These are phyloP conservation scores for Medicago arabica DNA, from an alignment of 306 rosid species.

Conservation along the genomic window DNA sequence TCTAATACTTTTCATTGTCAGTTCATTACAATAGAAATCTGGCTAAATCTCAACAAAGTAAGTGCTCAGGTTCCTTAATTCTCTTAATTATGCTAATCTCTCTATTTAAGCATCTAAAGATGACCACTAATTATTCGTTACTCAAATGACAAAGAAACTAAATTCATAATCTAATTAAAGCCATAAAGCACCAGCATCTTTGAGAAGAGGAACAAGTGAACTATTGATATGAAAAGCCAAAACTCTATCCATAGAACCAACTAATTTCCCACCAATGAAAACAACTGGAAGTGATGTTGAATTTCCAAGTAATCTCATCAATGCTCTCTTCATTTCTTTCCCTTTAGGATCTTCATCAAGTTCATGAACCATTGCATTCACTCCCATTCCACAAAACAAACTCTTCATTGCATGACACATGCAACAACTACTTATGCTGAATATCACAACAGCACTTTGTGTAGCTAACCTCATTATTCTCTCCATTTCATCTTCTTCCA, in stretches of 20 bases:
- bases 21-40: too few relatives aligned
- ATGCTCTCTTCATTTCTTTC: constrained; percentile 36
- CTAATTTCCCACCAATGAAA: constrained; percentile 81
- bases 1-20: too few relatives aligned
- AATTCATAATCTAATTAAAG: constrained; percentile 39
- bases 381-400: constrained; percentile 91
- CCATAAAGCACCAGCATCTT: constrained; percentile 92
- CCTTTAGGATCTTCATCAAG: constrained; percentile 63
- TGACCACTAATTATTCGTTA: too few relatives aligned
- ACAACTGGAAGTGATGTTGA: constrained; percentile 65
- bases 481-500: constrained; percentile 55
- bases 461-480: constrained; percentile 68
- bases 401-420: constrained; percentile 93
- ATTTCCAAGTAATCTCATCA: constrained; percentile 57
- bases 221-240: constrained; percentile 90
- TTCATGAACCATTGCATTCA: constrained; percentile 76
- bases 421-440: constrained; percentile 81
- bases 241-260: constrained; percentile 84
- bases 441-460: constrained; percentile 83
- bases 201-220: constrained; percentile 86
- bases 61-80: too few relatives aligned
- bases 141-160: too few relatives aligned
- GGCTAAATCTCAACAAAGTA: too few relatives aligned
- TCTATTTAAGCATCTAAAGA: neutral
- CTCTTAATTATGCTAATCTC: neutral